Base-by-base conservation (phyloP, 768 basidiomycete genomes). In the Tylopilus rubrobrunneus region DNA sequence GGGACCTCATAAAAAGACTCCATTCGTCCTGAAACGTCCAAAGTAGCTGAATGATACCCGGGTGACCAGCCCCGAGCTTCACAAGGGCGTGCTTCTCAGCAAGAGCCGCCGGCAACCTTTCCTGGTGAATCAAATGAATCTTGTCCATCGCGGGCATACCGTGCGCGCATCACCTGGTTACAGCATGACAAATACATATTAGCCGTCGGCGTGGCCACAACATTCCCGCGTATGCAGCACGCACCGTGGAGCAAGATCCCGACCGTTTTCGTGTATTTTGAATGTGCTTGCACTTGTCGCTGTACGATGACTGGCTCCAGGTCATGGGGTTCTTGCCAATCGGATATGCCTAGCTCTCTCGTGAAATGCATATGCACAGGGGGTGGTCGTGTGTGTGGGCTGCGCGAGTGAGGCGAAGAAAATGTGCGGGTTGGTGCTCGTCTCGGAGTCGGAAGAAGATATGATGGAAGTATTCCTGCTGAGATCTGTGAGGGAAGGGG, bases 1-100 rank as follows among this genome's bases (percentile, higher is more conserved):
- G 3, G 27, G 25, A 46, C 6, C 27, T 80, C 89, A 68, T 68
- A 93, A 92, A 96, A 39, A 95, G 73, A 58, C 86, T 85, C 76
- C 81, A 84, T 21, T 85, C 79, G 64, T 95, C 92, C 60, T 93
- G 91, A 62, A 95, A 94, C 1, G 90, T 84, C 73, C 84, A 91
- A 59, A 85, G 85, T 27, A 95, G 73, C 45, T 83, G 82, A 9
- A 95, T 82, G 48, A 96, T 82, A 2, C 92, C 92, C 6, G 89
- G 87, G 70, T 94, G 90, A 4, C 82, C 79, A 3, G 79, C 76
- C 15, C 76, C 76, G 19, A 90, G 75, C 12, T 78, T 74, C 34
- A 87, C 78, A 36, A 95, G 78, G 0, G 86, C 84, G 59, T 86
- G 85, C 69, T 87, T 87, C 74, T 95, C 92, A 1, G 87, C 80